These are phyloP conservation scores for Conticribra weissflogii DNA, from an alignment of 108 stramenopile genomes.

Conservation along the genomic window DNA sequence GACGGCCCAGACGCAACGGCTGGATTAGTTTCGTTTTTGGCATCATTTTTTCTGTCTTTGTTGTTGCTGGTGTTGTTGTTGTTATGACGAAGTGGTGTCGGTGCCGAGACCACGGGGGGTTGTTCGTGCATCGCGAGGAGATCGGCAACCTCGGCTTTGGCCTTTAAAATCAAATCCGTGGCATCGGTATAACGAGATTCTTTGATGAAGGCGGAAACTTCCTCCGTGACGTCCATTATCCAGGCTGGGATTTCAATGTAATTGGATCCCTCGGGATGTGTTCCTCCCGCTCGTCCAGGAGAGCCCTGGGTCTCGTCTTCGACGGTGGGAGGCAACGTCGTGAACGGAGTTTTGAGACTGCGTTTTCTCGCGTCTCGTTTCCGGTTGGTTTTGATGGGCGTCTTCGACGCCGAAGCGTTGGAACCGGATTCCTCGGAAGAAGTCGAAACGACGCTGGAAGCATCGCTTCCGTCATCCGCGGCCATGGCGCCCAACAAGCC, in stretches of 20 bases:
- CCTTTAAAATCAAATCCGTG: constrained; percentile 78
- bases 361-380: constrained; percentile 9
- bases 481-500: constrained; percentile 18
- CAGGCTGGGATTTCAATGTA: constrained; percentile 76
- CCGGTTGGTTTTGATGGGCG: constrained; percentile 37
- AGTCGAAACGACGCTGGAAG: constrained; percentile 38
- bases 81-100: constrained; percentile 2
- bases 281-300: neutral
- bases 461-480: constrained; percentile 30
- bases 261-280: neutral
- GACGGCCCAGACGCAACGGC: no score
- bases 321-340: neutral
- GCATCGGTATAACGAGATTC: constrained; percentile 84
- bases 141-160: constrained; percentile 68
- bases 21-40: constrained; percentile 11
- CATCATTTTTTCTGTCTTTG: constrained; percentile 27
- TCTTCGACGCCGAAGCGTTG: constrained; percentile 8
- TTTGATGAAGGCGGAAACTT: constrained; percentile 79
- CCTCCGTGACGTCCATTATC: constrained; percentile 76
- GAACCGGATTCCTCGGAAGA: constrained; percentile 43
- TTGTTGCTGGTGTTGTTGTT: constrained; percentile 1
- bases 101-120: constrained; percentile 21
- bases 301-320: constrained; percentile 24
- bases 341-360: constrained; percentile 21
- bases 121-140: constrained; percentile 47